Evolutionary conservation across 257 asterid genomes (phyloP), one percentile per base, ranked within the genome.

Genomic region (Solanum ossicruentum): DNA sequence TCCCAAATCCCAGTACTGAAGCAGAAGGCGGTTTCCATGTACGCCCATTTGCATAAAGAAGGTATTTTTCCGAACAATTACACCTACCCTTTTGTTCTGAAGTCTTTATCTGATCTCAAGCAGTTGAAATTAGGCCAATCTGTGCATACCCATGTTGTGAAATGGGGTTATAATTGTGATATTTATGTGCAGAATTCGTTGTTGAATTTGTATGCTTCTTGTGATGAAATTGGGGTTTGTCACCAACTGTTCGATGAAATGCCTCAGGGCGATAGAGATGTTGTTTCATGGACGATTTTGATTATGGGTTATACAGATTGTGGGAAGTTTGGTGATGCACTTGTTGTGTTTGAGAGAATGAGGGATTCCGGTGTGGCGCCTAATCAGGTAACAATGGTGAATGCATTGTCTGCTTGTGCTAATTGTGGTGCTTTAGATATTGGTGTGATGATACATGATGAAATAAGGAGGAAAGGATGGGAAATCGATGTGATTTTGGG

Each of bases 271-370:
- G 98, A 95, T 80, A 91, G 90, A 88, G 98, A 95, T 82, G 96
- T 91, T 8, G 98, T 95, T 26, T 90, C 98, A 3, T 94, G 98
- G 98, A 93, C 98, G n/a, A 86, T 88, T 26, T 17, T 92, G 90
- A 87, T 95, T 80, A 81, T 91, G 45, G 98, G 98, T 63, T 92
- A 86, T 86, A 90, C 87, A 80, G 93, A 91, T 20, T 86, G 87
- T 45, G 89, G 91, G 84, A 88, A 81, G 88, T 91, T 86, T 66
- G 86, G 84, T 15, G 94, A 93, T 41, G 94, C 96, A 1, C 89
- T 95, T 85, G 81, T 83, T 83, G 87, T 91, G 3, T 90, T 95
- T 75, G 91, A 87, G 86, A 83, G 82, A 85, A 94, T 94, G 98
- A 91, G 86, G 55, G 80, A 70, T n/a, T 89, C 84, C 2, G 93